Percentiles rank a stretch among this genome's conserved stretches.
Conservation (phyloP, 2,329 filamentous ascomycete genomes). For the Macrophomina pseudophaseolina region DNA sequence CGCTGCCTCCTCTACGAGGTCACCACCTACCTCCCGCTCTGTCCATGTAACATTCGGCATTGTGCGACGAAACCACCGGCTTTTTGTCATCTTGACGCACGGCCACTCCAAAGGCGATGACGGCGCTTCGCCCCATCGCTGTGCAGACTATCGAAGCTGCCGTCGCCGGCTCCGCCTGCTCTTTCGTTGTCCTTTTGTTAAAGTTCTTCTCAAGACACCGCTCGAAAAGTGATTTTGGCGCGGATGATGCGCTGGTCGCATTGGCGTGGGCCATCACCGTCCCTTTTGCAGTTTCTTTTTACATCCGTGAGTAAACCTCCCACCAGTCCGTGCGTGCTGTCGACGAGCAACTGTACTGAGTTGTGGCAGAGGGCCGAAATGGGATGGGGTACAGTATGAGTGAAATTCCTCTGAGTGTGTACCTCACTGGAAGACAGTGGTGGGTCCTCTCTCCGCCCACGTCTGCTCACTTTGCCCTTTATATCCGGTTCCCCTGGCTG, state of each 20-base stretch:
- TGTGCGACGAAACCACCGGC: neutral
- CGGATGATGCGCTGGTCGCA: slow-evolving; percentile 16
- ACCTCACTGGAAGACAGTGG: slow-evolving; percentile 3
- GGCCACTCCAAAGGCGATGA: neutral
- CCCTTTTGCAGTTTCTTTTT: slow-evolving; percentile 17
- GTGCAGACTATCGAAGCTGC: neutral
- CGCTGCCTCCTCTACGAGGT: neutral
- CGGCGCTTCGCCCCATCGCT: slow-evolving; percentile 11
- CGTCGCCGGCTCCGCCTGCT: neutral
- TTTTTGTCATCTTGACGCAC: slow-evolving; percentile 8
- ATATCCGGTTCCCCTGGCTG: neutral
- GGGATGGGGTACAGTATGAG: slow-evolving; percentile 37
- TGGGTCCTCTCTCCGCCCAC: neutral
- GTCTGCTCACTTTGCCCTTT: neutral
- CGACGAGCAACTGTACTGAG: neutral
- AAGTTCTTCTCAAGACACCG: slow-evolving; percentile 6
- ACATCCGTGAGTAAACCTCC: slow-evolving; percentile 2
- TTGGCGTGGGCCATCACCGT: slow-evolving; percentile 3
- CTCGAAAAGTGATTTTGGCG: slow-evolving; percentile 9
- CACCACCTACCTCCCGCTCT: neutral
- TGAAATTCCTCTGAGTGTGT: neutral
- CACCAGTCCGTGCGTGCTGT: neutral
- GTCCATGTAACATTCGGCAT: neutral
- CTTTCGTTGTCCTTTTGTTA: neutral
- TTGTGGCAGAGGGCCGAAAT: slow-evolving; percentile 35